A percentile compares a stretch with the other conserved stretches of the same genome.
Evolutionary conservation across 306 rosid species (phyloP).

Genomic region (Phaseolus lunatus): DNA sequence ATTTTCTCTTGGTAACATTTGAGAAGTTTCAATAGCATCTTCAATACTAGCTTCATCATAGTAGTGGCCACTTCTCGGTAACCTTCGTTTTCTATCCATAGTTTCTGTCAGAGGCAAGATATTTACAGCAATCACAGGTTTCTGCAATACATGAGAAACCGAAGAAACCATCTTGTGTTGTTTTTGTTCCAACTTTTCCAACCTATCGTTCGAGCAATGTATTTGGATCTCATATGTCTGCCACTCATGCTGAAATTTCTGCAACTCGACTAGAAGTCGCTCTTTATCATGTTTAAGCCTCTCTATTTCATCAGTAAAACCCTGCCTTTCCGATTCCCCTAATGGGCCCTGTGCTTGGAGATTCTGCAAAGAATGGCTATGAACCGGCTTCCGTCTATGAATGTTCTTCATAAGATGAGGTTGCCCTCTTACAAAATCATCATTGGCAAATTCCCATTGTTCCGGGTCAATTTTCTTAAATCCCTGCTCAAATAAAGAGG

Average conservation of each 20-base stretch:
- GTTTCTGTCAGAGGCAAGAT: constrained; percentile 67
- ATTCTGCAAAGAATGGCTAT: constrained; percentile 90
- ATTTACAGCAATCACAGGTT: constrained; percentile 60
- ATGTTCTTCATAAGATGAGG: constrained; percentile 86
- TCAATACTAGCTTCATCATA: constrained; percentile 55
- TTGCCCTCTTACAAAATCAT: constrained; percentile 82
- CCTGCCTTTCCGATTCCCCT: constrained; percentile 71
- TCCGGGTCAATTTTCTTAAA: constrained; percentile 90
- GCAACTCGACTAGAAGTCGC: constrained; percentile 58
- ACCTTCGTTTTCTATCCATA: constrained; percentile 78
- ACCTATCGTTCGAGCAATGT: constrained; percentile 57
- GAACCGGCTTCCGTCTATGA: constrained; percentile 93
- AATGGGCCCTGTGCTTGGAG: constrained; percentile 65
- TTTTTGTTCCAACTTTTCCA: constrained; percentile 62
- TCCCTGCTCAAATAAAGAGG: constrained; percentile 61
- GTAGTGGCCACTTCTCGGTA: constrained; percentile 60
- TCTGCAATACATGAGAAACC: constrained; percentile 66
- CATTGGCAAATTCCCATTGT: constrained; percentile 96
- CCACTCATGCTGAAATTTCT: constrained; percentile 68
- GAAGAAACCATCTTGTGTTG: constrained; percentile 65
- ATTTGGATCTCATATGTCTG: constrained; percentile 59
- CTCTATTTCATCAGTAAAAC: constrained; percentile 66
- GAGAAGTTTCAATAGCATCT: constrained; percentile 60
- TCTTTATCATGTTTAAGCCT: constrained; percentile 73
- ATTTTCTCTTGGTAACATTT: constrained; percentile 50